phyloP scores from a whole-genome alignment of 2,329 filamentous ascomycete genomes.

The Venturia oleaginea region DNA sequence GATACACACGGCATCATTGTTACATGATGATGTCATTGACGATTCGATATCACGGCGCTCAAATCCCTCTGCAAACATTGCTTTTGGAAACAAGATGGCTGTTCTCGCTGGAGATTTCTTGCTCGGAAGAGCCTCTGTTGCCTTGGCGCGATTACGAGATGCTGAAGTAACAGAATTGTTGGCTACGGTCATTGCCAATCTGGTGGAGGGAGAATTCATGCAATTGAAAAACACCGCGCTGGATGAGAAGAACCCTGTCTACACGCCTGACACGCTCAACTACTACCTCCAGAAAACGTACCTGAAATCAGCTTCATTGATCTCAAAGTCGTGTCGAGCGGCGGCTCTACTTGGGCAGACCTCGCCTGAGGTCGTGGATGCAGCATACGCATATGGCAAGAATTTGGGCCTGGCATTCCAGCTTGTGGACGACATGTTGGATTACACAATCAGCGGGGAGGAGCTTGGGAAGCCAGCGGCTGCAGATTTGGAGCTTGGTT shows the following conservation, averaged over 20 bases:
- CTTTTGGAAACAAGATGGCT: constrained; percentile 99
- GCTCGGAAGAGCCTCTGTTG: constrained; percentile 84
- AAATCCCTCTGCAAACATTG: constrained; percentile 79
- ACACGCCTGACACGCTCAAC: constrained; percentile 77
- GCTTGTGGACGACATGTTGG: constrained; percentile 94
- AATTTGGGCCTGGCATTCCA: constrained; percentile 94
- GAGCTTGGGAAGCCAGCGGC: constrained; percentile 93
- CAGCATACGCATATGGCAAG: constrained; percentile 84
- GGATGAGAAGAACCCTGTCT: constrained; percentile 75
- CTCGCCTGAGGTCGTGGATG: constrained; percentile 71
- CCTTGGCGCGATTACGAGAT: constrained; percentile 79
- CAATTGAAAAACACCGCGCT: constrained; percentile 92
- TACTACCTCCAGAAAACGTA: constrained; percentile 99
- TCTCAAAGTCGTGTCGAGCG: constrained; percentile 90
- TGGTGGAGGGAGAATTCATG: constrained; percentile 99
- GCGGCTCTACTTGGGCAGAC: constrained; percentile 76
- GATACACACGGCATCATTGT: constrained; percentile 90
- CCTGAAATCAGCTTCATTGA: constrained; percentile 89
- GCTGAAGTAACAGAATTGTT: constrained; percentile 91
- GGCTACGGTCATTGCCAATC: constrained; percentile 91
- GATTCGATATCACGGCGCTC: constrained; percentile 78
- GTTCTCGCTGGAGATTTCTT: constrained; percentile 96
- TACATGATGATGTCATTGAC: constrained; percentile 98
- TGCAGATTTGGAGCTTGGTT: constrained; percentile 83
- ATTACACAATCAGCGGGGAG: constrained; percentile 78